Evolutionary conservation across 2,329 filamentous ascomycete genomes (phyloP), one percentile per base, ranked within the genome.

Genomic region (Chrysoporthe cubensis): DNA sequence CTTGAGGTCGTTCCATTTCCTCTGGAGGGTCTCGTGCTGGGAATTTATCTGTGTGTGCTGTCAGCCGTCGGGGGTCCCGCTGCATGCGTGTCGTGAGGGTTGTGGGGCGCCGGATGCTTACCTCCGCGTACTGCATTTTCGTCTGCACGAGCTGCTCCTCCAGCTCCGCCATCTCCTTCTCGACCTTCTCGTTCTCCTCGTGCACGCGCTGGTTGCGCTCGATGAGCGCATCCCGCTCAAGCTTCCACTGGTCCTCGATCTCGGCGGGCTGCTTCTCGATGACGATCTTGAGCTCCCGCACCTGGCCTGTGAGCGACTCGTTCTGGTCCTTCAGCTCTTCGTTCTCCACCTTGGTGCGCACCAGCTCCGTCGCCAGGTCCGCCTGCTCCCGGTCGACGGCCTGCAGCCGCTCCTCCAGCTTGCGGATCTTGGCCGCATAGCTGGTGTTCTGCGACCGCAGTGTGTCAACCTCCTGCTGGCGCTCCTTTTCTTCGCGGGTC

Each of bases 61-160:
- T 71, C 54, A 66, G 56, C 48, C 50, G 44, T 13, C 57, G 44
- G 40, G 16, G 9, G 5, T 7, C 37, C 37, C 37, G 9, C 37
- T 60, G n/a, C 40, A 13, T n/a, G 11, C 18, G 4, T 11, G 2
- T 26, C 5, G 57, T 59, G 18, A 42, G 21, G 18, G 11, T n/a
- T 21, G 21, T 16, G n/a, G 54, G 18, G 40, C 11, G 11, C 26
- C 40, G 14, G 63, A n/a, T 63, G 83, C 90, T 83, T 85, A 97
- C 95, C 90, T 97, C 93, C 65, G 96, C 96, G 82, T 94, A 94
- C 75, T 89, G 88, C 92, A 99, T 91, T 86, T 99, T 99, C 1
- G 94, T 96, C 76, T 91, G 88, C 71, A 99, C 95, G 72, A 99
- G 83, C 78, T 94, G 90, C 79, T 94, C 92, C 83, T 98, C 96